Conservation (phyloP, 176 grass and related monocot genomes). For the Oryza longistaminata region DNA sequence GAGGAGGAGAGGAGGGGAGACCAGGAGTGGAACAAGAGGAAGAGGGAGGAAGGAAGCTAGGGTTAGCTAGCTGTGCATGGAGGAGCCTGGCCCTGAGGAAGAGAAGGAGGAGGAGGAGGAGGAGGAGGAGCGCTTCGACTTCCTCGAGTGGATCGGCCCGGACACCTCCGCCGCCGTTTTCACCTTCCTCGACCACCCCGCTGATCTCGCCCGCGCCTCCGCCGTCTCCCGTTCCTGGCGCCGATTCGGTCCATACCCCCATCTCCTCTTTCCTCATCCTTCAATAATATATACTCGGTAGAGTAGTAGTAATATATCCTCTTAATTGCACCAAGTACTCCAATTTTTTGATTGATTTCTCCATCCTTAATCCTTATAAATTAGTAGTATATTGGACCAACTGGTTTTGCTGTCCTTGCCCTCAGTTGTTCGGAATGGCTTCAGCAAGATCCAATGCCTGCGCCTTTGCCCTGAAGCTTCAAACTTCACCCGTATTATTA, state of each 20-base stretch:
- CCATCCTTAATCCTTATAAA: no score
- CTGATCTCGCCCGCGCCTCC: conserved; percentile 53
- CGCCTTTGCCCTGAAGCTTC: conserved; percentile 46
- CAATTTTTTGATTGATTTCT: no score
- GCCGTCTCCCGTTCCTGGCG: conserved; percentile 74
- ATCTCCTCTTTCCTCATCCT: background rate
- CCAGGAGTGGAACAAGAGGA: no score
- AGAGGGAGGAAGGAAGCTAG: no score
- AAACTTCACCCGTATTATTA: conserved; percentile 35
- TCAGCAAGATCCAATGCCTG: conserved; percentile 59
- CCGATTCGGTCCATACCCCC: conserved; percentile 38
- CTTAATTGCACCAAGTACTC: no score
- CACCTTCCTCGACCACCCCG: conserved; percentile 45
- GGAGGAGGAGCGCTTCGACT: conserved; percentile 33
- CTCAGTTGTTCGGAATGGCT: conserved; percentile 51
- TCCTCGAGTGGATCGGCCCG: conserved; percentile 48
- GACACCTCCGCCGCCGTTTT: conserved; percentile 53
- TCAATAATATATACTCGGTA: no score
- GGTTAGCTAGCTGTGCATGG: no score
- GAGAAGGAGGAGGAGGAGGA: background rate
- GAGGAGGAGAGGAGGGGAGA: no score
- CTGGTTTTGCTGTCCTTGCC: no score
- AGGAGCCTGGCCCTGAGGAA: background rate
- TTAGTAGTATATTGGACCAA: no score
- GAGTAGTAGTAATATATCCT: no score